phyloP scores from a whole-genome alignment of 176 grass and related monocot genomes.

The Ensete glaucum region DNA sequence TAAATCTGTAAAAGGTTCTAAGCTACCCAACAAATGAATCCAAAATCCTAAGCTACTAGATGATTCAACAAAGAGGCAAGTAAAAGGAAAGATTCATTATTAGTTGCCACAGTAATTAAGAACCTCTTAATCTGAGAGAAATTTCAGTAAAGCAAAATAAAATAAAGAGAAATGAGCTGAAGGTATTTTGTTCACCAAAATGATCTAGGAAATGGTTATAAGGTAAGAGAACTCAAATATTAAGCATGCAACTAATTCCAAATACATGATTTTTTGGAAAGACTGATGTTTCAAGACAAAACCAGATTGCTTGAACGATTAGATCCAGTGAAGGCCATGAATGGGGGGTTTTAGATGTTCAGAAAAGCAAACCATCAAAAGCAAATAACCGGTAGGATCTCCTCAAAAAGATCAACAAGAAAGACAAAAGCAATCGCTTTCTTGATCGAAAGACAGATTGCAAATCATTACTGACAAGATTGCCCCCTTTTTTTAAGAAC shows the following conservation, averaged over 20 bases:
- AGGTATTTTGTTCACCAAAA: not conserved
- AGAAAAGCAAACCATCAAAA: not conserved
- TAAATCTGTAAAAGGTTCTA: not conserved
- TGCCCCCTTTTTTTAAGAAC: not conserved
- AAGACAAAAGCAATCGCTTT: not conserved
- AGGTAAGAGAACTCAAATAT: too few species aligned
- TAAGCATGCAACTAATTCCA: too few species aligned
- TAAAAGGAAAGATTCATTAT: not conserved
- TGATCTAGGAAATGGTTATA: not conserved
- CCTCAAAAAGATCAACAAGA: not conserved
- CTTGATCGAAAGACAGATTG: not conserved
- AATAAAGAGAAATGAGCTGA: not conserved
- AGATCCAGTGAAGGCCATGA: not conserved
- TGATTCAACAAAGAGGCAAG: too few species aligned
- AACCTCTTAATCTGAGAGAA: not conserved
- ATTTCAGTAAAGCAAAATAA: not conserved
- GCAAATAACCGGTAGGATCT: not conserved
- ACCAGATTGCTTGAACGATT: too few species aligned
- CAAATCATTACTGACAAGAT: not conserved
- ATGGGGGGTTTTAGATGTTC: not conserved
- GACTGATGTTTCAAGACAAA: too few species aligned
- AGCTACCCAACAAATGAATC: too few species aligned
- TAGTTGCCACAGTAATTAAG: not conserved
- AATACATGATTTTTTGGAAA: too few species aligned
- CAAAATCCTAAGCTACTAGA: too few species aligned